These are phyloP conservation scores for Apiospora pterosperma DNA, from an alignment of 2,329 filamentous ascomycete genomes.

Conservation along the genomic window DNA sequence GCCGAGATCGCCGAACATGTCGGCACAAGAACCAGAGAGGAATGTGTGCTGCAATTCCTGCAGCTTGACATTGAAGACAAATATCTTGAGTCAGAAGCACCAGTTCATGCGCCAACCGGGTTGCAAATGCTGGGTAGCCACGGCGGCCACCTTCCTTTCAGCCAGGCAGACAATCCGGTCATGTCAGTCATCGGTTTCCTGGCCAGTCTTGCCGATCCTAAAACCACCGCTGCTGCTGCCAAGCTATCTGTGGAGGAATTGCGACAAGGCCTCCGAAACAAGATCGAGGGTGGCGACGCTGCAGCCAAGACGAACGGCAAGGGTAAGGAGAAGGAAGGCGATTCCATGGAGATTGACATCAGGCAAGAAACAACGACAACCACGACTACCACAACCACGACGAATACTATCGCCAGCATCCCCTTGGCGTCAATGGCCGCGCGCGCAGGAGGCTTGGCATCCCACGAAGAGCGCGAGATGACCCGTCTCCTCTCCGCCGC, in stretches of 20 bases:
- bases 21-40: constrained; percentile 84
- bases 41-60: constrained; percentile 95
- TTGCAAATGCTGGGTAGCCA: constrained; percentile 67
- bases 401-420: constrained; percentile 63
- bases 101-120: constrained; percentile 50
- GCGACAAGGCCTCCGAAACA: constrained; percentile 72
- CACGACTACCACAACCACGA: constrained; percentile 43
- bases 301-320: constrained; percentile 50
- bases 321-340: constrained; percentile 52
- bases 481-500: constrained; percentile 88
- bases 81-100: constrained; percentile 77
- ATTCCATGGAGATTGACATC: constrained; percentile 64
- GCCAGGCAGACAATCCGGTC: constrained; percentile 90
- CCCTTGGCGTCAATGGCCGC: constrained; percentile 84
- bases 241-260: constrained; percentile 85
- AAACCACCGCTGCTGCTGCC: constrained; percentile 85
- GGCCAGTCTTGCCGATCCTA: constrained; percentile 84
- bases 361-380: constrained; percentile 51
- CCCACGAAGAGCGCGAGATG: constrained; percentile 95
- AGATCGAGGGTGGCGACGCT: constrained; percentile 60
- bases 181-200: constrained; percentile 95
- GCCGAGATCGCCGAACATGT: constrained; percentile 89
- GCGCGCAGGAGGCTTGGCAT: constrained; percentile 82
- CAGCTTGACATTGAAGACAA: constrained; percentile 97
- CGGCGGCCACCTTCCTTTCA: constrained; percentile 82